A percentile compares a stretch with the other conserved stretches of the same genome.
phyloP scores from a whole-genome alignment of 192 early-diverging fungal species.

The Backusella psychrophila region DNA sequence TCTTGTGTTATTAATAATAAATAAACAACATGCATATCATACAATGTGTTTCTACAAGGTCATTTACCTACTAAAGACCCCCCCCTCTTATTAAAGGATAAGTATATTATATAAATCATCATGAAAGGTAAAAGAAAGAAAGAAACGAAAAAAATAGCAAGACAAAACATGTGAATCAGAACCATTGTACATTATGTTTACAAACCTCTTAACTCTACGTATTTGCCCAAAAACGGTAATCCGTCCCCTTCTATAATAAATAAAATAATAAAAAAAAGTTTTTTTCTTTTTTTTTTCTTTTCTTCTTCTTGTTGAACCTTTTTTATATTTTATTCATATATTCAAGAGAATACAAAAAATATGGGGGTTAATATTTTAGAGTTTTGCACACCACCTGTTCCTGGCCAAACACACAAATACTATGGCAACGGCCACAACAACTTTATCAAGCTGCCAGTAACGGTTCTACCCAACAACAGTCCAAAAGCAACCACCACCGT shows the following conservation, averaged over 20 bases:
- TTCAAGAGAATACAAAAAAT: neutral
- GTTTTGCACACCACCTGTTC: constrained; percentile 54
- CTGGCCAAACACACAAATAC: constrained; percentile 52
- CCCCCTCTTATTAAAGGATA: neutral
- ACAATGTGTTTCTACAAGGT: neutral
- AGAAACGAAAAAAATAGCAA: too few species aligned
- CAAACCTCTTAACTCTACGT: neutral
- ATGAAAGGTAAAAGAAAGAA: neutral
- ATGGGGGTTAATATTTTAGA: constrained; percentile 30
- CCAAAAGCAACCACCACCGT: neutral
- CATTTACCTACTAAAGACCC: neutral
- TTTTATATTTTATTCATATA: neutral
- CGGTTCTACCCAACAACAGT: neutral
- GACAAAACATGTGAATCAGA: neutral
- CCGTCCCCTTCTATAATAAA: too few species aligned
- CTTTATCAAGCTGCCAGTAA: constrained; percentile 40
- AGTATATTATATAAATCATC: neutral
- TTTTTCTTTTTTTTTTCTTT: neutral
- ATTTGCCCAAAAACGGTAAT: neutral
- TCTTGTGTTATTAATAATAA: neutral
- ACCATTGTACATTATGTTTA: neutral
- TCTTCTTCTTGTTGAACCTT: neutral
- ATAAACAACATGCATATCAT: neutral
- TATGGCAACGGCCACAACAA: constrained; percentile 54
- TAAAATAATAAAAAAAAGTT: neutral